Evolutionary conservation across 352 stramenopile genomes (phyloP).

Genomic region (Phytopythium vexans): DNA sequence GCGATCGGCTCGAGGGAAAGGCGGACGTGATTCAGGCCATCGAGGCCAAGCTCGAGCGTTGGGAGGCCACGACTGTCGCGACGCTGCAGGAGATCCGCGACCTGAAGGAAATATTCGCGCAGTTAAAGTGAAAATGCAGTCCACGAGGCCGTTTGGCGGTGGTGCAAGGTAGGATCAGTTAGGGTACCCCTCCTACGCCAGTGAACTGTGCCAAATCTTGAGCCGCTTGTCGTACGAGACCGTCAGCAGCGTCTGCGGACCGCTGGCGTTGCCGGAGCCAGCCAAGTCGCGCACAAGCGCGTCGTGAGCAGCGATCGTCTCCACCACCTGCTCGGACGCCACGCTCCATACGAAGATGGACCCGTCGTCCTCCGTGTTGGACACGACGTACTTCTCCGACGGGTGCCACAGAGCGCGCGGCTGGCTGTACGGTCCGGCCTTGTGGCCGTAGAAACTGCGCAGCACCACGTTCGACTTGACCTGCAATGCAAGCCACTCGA

Average conservation of each 20-base stretch:
- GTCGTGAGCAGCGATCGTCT: conserved; percentile 65
- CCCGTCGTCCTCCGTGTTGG: conserved; percentile 74
- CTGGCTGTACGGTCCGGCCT: conserved; percentile 79
- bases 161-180: no score
- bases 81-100: conserved; percentile 72
- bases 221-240: conserved; percentile 82
- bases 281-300: conserved; percentile 57
- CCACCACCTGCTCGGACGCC: conserved; percentile 71
- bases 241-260: conserved; percentile 34
- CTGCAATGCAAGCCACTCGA: conserved; percentile 16
- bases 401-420: conserved; percentile 68
- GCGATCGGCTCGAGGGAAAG: conserved; percentile 35
- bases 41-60: conserved; percentile 55
- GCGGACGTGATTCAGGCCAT: conserved; percentile 40
- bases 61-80: conserved; percentile 58
- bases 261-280: background rate
- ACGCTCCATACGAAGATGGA: conserved; percentile 69
- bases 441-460: conserved; percentile 82
- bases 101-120: conserved; percentile 60
- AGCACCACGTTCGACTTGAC: conserved; percentile 61
- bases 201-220: conserved; percentile 48
- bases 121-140: conserved; percentile 22
- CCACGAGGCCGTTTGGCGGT: no score
- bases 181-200: no score
- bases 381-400: conserved; percentile 83